Percentiles rank a stretch among this genome's conserved stretches.
phyloP scores from a whole-genome alignment of 768 basidiomycete genomes.

The Mycena floridula region DNA sequence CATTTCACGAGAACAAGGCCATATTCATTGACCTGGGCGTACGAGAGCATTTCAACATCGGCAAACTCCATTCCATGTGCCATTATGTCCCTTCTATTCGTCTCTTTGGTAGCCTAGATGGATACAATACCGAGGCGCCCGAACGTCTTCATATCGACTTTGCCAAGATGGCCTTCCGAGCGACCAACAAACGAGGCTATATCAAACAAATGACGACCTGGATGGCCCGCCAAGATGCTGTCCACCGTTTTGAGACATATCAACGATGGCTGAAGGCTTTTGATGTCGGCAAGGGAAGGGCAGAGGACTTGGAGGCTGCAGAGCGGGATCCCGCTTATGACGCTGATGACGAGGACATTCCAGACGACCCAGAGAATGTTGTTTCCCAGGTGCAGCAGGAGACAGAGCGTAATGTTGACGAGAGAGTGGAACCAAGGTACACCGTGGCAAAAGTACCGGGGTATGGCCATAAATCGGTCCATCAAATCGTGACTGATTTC shows the following conservation, averaged over 20 bases:
- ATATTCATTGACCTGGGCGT: constrained; percentile 12
- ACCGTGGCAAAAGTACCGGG: too few relatives aligned
- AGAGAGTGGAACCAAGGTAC: too few relatives aligned
- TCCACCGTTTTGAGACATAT: neutral
- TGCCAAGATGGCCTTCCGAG: constrained; percentile 18
- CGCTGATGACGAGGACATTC: too few relatives aligned
- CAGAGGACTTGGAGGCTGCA: too few relatives aligned
- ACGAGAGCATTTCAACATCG: constrained; percentile 20
- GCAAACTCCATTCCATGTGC: constrained; percentile 17
- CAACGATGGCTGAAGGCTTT: too few relatives aligned
- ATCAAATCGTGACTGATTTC: too few relatives aligned
- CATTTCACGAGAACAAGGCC: constrained; percentile 16
- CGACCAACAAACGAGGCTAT: neutral
- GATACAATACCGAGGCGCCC: constrained; percentile 17
- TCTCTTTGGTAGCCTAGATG: constrained; percentile 10
- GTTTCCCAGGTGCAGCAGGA: too few relatives aligned
- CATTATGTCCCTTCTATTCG: constrained; percentile 15
- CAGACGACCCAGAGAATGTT: too few relatives aligned
- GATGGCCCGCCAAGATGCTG: neutral
- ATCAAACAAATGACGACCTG: neutral
- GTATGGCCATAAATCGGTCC: too few relatives aligned
- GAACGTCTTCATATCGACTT: constrained; percentile 28
- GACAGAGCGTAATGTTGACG: too few relatives aligned
- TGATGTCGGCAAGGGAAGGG: too few relatives aligned
- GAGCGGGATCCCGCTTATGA: too few relatives aligned